Conservation (phyloP, 2,329 filamentous ascomycete genomes). For the Ampelomyces quisqualis region DNA sequence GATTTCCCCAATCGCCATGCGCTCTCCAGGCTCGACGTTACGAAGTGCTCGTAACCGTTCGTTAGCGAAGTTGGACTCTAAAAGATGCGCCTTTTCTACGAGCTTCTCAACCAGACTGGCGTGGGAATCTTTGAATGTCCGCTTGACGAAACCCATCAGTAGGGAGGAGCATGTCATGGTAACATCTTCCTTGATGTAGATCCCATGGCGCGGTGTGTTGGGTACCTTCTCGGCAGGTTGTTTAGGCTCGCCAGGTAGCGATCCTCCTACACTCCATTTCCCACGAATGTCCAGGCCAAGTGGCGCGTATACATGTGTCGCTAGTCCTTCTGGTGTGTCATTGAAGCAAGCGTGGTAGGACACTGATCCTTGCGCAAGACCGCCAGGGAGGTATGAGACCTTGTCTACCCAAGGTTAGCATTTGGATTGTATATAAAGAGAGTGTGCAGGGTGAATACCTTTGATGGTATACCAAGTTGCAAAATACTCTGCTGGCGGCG, state of each 20-base stretch:
- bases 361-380: conserved; percentile 64
- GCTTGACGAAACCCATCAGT: conserved; percentile 75
- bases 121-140: conserved; percentile 77
- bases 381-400: conserved; percentile 72
- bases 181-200: conserved; percentile 84
- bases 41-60: conserved; percentile 34
- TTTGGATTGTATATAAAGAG: neutral
- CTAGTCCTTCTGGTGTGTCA: conserved; percentile 69
- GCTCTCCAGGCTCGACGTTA: conserved; percentile 33
- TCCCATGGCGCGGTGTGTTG: conserved; percentile 63
- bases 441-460: conserved; percentile 22
- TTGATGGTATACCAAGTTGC: conserved; percentile 69
- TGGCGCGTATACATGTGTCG: conserved; percentile 82
- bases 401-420: conserved; percentile 54
- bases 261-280: conserved; percentile 75
- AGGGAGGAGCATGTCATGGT: conserved; percentile 79
- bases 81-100: conserved; percentile 41
- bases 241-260: conserved; percentile 67
- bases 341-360: conserved; percentile 80
- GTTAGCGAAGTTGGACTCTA: conserved; percentile 39
- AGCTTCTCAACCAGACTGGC: conserved; percentile 63
- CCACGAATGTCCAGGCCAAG: conserved; percentile 76
- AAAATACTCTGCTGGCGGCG: conserved; percentile 68
- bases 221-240: conserved; percentile 67
- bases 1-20: conserved; percentile 37